Percentiles rank a stretch among this genome's conserved stretches.
These are phyloP conservation scores for Dendrobium nobile DNA, from an alignment of 106 monocot species.

Conservation along the genomic window DNA sequence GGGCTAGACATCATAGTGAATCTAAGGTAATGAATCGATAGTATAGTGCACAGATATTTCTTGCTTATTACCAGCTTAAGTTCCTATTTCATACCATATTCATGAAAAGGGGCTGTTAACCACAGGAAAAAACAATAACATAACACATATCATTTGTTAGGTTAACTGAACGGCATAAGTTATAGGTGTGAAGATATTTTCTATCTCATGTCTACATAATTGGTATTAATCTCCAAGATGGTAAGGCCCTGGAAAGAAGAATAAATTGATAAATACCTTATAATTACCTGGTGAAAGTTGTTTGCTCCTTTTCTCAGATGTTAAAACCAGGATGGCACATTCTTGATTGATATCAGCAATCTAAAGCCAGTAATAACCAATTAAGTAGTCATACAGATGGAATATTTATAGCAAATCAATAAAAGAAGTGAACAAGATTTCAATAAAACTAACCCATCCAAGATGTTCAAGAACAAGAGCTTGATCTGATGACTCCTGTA, in stretches of 20 bases:
- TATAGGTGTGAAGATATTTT: not conserved
- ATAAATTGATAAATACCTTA: not conserved
- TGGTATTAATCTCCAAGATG: not conserved
- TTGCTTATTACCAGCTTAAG: not conserved
- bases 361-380: constrained; percentile 30
- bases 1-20: not conserved
- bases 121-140: not conserved
- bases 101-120: not conserved
- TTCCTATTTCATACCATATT: not conserved
- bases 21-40: not conserved
- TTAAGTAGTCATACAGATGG: constrained; percentile 3
- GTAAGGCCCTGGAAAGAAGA: not conserved
- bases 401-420: not conserved
- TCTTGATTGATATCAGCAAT: constrained; percentile 87
- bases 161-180: not conserved
- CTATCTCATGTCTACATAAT: not conserved
- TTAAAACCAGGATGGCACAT: constrained; percentile 74
- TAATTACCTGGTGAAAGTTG: constrained; percentile 77
- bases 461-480: constrained; percentile 80
- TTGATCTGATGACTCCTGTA: constrained; percentile 80
- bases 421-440: not conserved
- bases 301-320: constrained; percentile 64
- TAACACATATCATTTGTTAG: not conserved
- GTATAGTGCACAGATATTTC: not conserved
- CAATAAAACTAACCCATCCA: constrained; percentile 73